Conservation (phyloP, 2,329 filamentous ascomycete species). For the Penicillium sp. region DNA sequence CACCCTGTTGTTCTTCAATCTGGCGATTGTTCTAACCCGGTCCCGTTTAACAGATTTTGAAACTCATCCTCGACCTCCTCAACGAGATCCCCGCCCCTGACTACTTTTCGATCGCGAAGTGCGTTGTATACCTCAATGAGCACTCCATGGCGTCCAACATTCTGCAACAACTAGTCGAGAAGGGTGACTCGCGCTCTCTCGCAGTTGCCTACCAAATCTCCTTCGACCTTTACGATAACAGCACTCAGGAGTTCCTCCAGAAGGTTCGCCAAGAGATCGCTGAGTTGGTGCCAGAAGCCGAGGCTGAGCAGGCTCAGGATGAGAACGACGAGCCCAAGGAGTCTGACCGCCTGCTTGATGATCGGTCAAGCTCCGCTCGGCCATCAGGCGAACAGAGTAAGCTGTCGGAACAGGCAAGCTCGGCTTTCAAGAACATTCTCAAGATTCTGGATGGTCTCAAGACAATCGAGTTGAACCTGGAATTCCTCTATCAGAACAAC, state of each 20-base stretch:
- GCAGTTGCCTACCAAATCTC: conserved; percentile 95
- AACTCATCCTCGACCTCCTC: conserved; percentile 90
- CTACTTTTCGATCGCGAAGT: conserved; percentile 97
- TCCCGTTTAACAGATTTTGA: conserved; percentile 66
- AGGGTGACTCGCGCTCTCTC: conserved; percentile 75
- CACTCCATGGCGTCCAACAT: conserved; percentile 88
- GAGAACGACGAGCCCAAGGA: conserved; percentile 59
- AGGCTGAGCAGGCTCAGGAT: conserved; percentile 50
- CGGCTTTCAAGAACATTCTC: conserved; percentile 61
- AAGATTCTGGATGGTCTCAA: conserved; percentile 82
- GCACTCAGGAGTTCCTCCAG: conserved; percentile 91
- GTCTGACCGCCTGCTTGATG: conserved; percentile 61
- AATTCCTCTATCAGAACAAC: conserved; percentile 96
- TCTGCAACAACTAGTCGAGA: conserved; percentile 77
- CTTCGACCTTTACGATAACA: conserved; percentile 97
- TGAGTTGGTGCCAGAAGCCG: conserved; percentile 50
- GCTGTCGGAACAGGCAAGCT: conserved; percentile 54
- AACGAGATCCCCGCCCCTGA: conserved; percentile 91
- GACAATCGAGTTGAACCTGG: conserved; percentile 90
- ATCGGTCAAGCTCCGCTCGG: conserved; percentile 48
- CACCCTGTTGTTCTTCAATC: background rate
- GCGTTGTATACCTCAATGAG: conserved; percentile 92
- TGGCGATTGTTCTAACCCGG: conserved; percentile 4
- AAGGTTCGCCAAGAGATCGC: conserved; percentile 86
- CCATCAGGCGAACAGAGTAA: conserved; percentile 47